Evolutionary conservation across 2,329 filamentous ascomycete species (phyloP), one percentile per base, ranked within the genome.

Genomic region (Amauroascus niger): DNA sequence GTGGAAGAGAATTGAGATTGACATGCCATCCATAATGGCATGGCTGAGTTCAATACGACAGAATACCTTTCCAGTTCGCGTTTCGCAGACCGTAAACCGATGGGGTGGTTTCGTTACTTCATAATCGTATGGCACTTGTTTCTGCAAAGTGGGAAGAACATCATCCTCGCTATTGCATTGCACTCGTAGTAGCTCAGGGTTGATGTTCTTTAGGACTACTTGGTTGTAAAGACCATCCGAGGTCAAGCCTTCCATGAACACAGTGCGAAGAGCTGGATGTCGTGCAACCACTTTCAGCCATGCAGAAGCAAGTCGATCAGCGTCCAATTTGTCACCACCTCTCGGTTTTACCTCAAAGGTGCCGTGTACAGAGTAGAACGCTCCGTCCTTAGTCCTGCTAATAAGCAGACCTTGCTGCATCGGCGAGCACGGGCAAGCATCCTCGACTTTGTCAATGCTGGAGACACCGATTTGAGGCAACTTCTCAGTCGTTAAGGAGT

Each of bases 1-100:
- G 3, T 68, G 66, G 4, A 76, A 61, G 4, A 79, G 67, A 44
- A 76, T 72, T 0, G 74, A 70, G 41, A 78, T 72, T 0, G 76
- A 78, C 35, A 68, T 69, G 1, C 76, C 77, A 62, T 79, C 77
- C 65, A 74, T 75, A 28, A 76, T 72, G 8, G 71, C 73, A 57
- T 79, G 76, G 57, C 72, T 78, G 16, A 79, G 64, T 52, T 79
- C 76, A 11, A 79, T 62, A 37, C 73, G 72, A 40, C 72, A 71
- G 58, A 73, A 74, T 0, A 76, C 54, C 43, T 63, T 65, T 11
- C 64, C 63, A 1, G 59, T 57, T 2, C 61, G 62, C 8, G 71
- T 74, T 58, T 71, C 67, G 52, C 72, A 75, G 30, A 77, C 66
- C 0, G 67, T 73, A 45, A 77, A 67, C 4, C 69, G 69, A 59